Evolutionary conservation across 208 protist genomes (phyloP).

Genomic region (Jaenimonas drosophilae): DNA sequence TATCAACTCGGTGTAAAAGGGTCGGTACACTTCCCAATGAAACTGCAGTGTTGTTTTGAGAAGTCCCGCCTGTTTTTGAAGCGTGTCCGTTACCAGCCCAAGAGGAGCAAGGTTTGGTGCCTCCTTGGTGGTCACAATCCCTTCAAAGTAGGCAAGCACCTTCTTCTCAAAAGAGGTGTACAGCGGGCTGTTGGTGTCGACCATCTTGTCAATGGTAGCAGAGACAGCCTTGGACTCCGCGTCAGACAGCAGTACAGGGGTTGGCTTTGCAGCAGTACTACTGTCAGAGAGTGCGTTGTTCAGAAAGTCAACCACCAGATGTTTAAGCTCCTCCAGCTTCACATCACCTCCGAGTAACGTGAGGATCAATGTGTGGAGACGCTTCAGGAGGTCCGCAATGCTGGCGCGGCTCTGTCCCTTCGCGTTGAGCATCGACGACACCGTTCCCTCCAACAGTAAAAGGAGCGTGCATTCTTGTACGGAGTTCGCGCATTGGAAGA

Average conservation of each 20-base stretch:
- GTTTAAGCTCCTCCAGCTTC: slow-evolving; percentile 50
- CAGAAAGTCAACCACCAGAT: slow-evolving; percentile 26
- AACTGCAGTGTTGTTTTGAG: slow-evolving; percentile 38
- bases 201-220: slow-evolving; percentile 72
- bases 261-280: slow-evolving; percentile 2
- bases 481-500: slow-evolving; percentile 72
- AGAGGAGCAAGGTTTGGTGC: slow-evolving; percentile 12
- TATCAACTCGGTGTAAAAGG: slow-evolving; percentile 39
- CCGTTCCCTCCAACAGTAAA: slow-evolving; percentile 51
- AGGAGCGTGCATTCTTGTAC: slow-evolving; percentile 69
- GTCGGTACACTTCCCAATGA: slow-evolving; percentile 71
- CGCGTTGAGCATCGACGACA: slow-evolving; percentile 48
- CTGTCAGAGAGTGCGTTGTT: slow-evolving; percentile 16
- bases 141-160: slow-evolving; percentile 25
- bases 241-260: slow-evolving; percentile 20
- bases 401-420: slow-evolving; percentile 21
- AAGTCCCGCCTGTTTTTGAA: slow-evolving; percentile 17
- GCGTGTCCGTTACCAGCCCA: slow-evolving; percentile 49
- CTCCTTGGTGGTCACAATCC: slow-evolving; percentile 2
- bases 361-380: slow-evolving; percentile 46
- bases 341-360: slow-evolving; percentile 36
- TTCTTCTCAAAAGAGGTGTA: slow-evolving; percentile 68
- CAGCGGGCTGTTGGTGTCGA: slow-evolving; percentile 49
- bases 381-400: slow-evolving; percentile 26
- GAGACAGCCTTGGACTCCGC: slow-evolving; percentile 28